Base-by-base conservation (phyloP, 2,329 filamentous ascomycete genomes). In the Conoideocrella luteorostrata region DNA sequence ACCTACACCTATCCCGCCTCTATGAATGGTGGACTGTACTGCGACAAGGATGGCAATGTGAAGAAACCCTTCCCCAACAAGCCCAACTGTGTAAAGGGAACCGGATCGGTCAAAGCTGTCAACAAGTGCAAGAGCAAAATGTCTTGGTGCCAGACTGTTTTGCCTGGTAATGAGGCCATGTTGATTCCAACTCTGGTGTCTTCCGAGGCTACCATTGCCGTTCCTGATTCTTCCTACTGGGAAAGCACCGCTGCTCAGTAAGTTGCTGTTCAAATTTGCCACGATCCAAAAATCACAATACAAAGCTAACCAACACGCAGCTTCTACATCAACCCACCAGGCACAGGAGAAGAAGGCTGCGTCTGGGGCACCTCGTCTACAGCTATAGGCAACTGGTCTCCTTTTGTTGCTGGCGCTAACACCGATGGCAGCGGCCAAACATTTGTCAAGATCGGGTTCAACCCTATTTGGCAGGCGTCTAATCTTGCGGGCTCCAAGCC, bases 131-230 rank as follows among this genome's bases (percentile, higher is more conserved):
- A 77, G 35, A 66, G 69, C 28, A 57, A 72, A 12, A 75, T 88
- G 43, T 78, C 86, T 3, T 87, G 86, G 65, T 90, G 86, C 64
- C 86, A 90, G 65, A 90, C 86, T 4, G 82, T 88, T 12, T 65
- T 89, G 48, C 86, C 86, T 15, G 86, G 86, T 39, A 84, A 88
- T 55, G 86, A 90, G 67, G 82, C 82, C 48, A 90, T 90, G 85
- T 70, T 89, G 52, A 89, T 89, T 55, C 84, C 85, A 13, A 90
- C 84, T n/a, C 63, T 80, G 49, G 80, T 89, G 37, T 62, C 60
- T 18, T 66, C 70, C 49, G 62, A 61, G 9, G 69, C 71, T n/a
- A 74, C 72, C 23, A 69, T 91, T 43, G 84, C 86, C 39, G 84
- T 90, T 28, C 86, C 86, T 7, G 82, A 72, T 45, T 65, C 72